Evolutionary conservation across 2,329 filamentous ascomycete genomes (phyloP).

Genomic region (Fusarium haematococcum): DNA sequence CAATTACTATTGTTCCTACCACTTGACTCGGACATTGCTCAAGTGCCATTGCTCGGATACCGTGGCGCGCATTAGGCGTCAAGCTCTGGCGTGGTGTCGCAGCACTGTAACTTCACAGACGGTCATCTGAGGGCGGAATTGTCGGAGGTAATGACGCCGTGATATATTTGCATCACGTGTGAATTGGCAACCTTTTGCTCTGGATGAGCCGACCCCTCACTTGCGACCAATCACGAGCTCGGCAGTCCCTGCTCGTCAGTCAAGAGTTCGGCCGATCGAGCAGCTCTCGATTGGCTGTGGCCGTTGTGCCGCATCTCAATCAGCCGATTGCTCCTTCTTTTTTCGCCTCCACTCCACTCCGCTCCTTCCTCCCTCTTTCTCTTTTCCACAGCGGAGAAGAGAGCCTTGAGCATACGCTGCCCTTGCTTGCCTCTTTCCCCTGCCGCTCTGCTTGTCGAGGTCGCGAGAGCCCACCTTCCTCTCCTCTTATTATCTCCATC

Average conservation of each 20-base stretch:
- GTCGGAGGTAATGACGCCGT: slow-evolving; percentile 31
- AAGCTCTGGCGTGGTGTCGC: slow-evolving; percentile 29
- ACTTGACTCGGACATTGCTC: neutral
- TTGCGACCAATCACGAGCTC: slow-evolving; percentile 47
- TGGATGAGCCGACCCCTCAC: slow-evolving; percentile 46
- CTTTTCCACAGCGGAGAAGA: slow-evolving; percentile 33
- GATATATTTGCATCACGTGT: slow-evolving; percentile 40
- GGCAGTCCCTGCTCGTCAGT: slow-evolving; percentile 5
- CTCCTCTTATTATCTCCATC: slow-evolving; percentile 20
- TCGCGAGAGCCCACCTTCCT: slow-evolving; percentile 40
- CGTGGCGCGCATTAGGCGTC: slow-evolving; percentile 8
- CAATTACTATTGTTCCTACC: neutral
- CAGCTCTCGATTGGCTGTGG: slow-evolving; percentile 37
- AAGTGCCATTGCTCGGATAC: neutral
- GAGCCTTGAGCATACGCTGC: slow-evolving; percentile 34
- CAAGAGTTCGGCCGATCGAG: slow-evolving; percentile 39
- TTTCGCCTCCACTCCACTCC: slow-evolving; percentile 35
- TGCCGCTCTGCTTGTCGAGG: slow-evolving; percentile 43
- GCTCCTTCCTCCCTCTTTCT: slow-evolving; percentile 26
- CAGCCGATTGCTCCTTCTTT: slow-evolving; percentile 41
- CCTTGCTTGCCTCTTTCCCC: slow-evolving; percentile 16
- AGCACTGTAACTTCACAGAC: neutral
- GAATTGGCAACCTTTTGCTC: slow-evolving; percentile 32
- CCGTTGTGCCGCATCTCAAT: slow-evolving; percentile 35
- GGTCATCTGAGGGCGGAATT: neutral